Percentiles rank a stretch among this genome's conserved stretches.
Evolutionary conservation across 2,329 filamentous ascomycete species (phyloP).

Genomic region (Colletotrichum liriopes): DNA sequence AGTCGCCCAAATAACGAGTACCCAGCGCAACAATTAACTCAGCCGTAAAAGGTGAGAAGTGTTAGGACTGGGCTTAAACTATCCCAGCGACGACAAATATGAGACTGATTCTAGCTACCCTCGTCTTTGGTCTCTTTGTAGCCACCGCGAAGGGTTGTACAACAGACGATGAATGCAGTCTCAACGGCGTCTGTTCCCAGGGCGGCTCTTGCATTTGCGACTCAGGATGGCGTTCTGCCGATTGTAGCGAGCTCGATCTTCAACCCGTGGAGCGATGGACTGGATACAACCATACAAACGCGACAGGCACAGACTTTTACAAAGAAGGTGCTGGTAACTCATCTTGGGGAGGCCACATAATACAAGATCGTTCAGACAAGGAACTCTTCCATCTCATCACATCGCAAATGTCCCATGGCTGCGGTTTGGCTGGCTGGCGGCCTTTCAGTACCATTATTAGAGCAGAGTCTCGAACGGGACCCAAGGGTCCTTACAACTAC

Average conservation of each 20-base stretch:
- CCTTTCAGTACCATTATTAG: slow-evolving; percentile 62
- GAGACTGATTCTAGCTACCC: neutral
- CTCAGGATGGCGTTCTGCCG: slow-evolving; percentile 59
- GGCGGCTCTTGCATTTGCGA: slow-evolving; percentile 51
- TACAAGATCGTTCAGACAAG: slow-evolving; percentile 58
- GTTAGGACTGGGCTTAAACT: neutral
- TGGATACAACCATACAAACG: slow-evolving; percentile 63
- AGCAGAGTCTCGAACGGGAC: slow-evolving; percentile 61
- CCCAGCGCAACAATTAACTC: neutral
- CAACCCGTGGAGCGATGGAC: slow-evolving; percentile 56
- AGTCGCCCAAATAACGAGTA: neutral
- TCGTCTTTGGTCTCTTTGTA: neutral
- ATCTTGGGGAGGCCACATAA: slow-evolving; percentile 64
- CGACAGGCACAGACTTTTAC: slow-evolving; percentile 32
- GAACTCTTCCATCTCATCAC: slow-evolving; percentile 61
- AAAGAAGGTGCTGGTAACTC: slow-evolving; percentile 54
- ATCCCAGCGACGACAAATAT: neutral
- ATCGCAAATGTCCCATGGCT: slow-evolving; percentile 62
- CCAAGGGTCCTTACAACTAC: slow-evolving; percentile 61
- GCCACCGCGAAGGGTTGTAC: slow-evolving; percentile 32
- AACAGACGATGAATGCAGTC: slow-evolving; percentile 50
- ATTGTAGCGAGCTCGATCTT: slow-evolving; percentile 63
- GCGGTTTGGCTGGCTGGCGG: slow-evolving; percentile 63
- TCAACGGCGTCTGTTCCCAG: slow-evolving; percentile 50
- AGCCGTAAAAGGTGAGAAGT: neutral